Evolutionary conservation across 2,329 filamentous ascomycete species (phyloP).

Genomic region (Chaetoscypha palmicola): DNA sequence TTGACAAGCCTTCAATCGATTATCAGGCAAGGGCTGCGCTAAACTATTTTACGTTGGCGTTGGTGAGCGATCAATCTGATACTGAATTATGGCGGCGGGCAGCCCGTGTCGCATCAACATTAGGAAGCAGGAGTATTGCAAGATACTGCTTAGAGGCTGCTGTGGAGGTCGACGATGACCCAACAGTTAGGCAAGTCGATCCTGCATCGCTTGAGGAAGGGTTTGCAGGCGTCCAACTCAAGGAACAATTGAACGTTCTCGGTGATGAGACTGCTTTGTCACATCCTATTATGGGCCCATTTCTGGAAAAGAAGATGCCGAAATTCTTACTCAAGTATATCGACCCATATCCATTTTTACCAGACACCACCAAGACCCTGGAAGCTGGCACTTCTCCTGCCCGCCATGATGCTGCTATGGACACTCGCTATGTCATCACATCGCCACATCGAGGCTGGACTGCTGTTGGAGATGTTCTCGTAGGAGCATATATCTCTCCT

Average conservation of each 20-base stretch:
- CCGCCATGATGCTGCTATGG: slow-evolving; percentile 3
- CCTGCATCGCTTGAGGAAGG: slow-evolving; percentile 57
- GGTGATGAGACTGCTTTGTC: slow-evolving; percentile 49
- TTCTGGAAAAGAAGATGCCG: slow-evolving; percentile 45
- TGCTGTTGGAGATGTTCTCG: slow-evolving; percentile 24
- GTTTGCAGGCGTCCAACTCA: slow-evolving; percentile 56
- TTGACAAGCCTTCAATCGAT: slow-evolving; percentile 32
- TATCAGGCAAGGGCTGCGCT: slow-evolving; percentile 38
- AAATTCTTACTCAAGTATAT: slow-evolving; percentile 45
- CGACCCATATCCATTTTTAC: slow-evolving; percentile 57
- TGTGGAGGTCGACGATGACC: slow-evolving; percentile 61
- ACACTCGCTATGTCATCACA: slow-evolving; percentile 15
- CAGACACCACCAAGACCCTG: slow-evolving; percentile 39
- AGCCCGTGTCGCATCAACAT: slow-evolving; percentile 50
- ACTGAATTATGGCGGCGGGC: slow-evolving; percentile 58
- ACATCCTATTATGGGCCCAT: slow-evolving; percentile 55
- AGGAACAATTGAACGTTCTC: slow-evolving; percentile 45
- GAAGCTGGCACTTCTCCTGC: background rate
- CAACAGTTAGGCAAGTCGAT: slow-evolving; percentile 53
- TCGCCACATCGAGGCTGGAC: slow-evolving; percentile 25
- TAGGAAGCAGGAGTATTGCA: slow-evolving; percentile 50
- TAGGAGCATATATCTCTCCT: slow-evolving; percentile 15
- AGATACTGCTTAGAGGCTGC: slow-evolving; percentile 60
- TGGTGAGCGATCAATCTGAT: slow-evolving; percentile 60
- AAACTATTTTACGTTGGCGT: slow-evolving; percentile 49